phyloP scores from a whole-genome alignment of 345 rosid species.

The Passiflora organensis region DNA sequence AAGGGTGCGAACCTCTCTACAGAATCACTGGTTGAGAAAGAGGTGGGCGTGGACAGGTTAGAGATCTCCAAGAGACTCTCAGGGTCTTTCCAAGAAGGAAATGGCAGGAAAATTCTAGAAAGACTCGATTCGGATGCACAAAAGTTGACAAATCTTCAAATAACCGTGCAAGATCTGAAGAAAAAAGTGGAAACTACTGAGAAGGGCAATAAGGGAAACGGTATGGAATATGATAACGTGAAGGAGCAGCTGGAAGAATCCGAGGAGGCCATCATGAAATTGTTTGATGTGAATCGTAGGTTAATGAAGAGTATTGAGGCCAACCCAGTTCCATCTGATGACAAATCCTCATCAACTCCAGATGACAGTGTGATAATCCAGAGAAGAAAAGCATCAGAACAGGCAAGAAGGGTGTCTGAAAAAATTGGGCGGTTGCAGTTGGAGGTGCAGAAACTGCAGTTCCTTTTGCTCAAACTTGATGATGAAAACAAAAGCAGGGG shows the following conservation, averaged over 20 bases:
- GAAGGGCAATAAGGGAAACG: slow-evolving; percentile 56
- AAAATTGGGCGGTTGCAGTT: slow-evolving; percentile 77
- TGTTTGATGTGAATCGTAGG: slow-evolving; percentile 55
- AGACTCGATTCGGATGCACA: slow-evolving; percentile 88
- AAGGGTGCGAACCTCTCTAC: slow-evolving; percentile 36
- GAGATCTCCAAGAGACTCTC: slow-evolving; percentile 60
- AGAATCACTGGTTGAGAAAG: slow-evolving; percentile 60
- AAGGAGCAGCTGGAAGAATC: slow-evolving; percentile 83
- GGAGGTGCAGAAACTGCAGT: slow-evolving; percentile 88
- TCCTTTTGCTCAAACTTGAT: slow-evolving; percentile 61
- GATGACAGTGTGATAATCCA: slow-evolving; percentile 46
- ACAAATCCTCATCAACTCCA: slow-evolving; percentile 32
- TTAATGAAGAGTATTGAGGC: slow-evolving; percentile 50
- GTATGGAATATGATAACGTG: slow-evolving; percentile 52
- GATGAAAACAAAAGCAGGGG: slow-evolving; percentile 55
- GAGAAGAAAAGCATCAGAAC: slow-evolving; percentile 53
- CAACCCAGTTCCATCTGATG: slow-evolving; percentile 36
- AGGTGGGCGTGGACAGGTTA: slow-evolving; percentile 61
- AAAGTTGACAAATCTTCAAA: slow-evolving; percentile 74
- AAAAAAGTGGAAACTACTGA: slow-evolving; percentile 62
- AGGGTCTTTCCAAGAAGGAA: slow-evolving; percentile 49
- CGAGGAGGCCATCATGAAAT: slow-evolving; percentile 54
- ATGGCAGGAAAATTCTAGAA: slow-evolving; percentile 67
- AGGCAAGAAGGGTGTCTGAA: slow-evolving; percentile 80
- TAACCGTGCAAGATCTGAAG: slow-evolving; percentile 72